A percentile compares a stretch with the other conserved stretches of the same genome.
These are phyloP conservation scores for Dendrothele bispora DNA, from an alignment of 768 basidiomycete genomes.

Conservation along the genomic window DNA sequence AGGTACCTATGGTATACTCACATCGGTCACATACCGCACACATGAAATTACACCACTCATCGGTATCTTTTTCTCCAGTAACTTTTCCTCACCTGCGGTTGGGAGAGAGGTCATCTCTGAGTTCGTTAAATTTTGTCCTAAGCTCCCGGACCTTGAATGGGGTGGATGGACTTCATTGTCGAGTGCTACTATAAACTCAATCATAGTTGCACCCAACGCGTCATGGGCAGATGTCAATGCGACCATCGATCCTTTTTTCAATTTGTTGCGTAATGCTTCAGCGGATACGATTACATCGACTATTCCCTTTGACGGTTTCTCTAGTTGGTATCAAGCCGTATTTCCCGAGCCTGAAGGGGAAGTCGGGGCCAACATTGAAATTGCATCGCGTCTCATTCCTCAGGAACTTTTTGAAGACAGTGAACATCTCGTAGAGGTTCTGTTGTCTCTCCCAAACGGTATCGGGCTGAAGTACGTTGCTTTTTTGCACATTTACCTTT, in stretches of 20 bases:
- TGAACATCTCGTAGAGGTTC: constrained; percentile 22
- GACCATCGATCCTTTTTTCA: constrained; percentile 33
- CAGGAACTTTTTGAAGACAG: constrained; percentile 23
- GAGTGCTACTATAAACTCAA: constrained; percentile 18
- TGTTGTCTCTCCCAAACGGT: constrained; percentile 10
- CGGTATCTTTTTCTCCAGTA: constrained; percentile 23
- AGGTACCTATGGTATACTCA: constrained; percentile 47
- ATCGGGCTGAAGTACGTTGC: too few relatives aligned
- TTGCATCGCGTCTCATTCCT: constrained; percentile 34
- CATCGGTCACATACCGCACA: constrained; percentile 45
- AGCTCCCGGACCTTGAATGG: constrained; percentile 44
- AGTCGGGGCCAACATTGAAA: constrained; percentile 25
- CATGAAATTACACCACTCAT: constrained; percentile 36
- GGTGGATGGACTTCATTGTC: constrained; percentile 32
- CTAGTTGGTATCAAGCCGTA: constrained; percentile 18
- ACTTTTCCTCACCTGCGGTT: constrained; percentile 27
- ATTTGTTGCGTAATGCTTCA: constrained; percentile 22
- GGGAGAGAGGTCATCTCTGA: constrained; percentile 31
- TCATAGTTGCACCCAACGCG: constrained; percentile 33
- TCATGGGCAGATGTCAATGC: constrained; percentile 32
- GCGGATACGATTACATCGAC: constrained; percentile 11
- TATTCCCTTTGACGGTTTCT: constrained; percentile 25
- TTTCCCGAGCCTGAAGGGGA: constrained; percentile 7
- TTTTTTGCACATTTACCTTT: too few relatives aligned
- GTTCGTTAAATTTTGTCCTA: constrained; percentile 31